phyloP scores from a whole-genome alignment of 805 yeast species.

The Lipomyces orientalis region DNA sequence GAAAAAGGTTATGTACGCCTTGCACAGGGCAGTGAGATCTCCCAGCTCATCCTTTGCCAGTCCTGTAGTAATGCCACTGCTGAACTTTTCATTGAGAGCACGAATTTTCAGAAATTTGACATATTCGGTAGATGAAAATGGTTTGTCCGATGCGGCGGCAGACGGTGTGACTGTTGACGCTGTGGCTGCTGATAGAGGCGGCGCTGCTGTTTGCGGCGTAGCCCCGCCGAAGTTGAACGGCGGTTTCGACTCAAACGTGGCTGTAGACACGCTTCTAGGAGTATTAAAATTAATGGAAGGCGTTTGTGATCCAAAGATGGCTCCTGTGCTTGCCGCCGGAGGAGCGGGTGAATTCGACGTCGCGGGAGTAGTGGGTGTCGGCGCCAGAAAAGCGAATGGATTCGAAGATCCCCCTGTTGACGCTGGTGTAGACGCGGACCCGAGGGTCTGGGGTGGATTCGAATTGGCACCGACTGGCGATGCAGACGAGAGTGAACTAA shows the following conservation, averaged over 20 bases:
- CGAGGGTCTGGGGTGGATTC: background rate
- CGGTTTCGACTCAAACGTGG: slow-evolving; percentile 8
- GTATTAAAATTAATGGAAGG: background rate
- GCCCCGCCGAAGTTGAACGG: background rate
- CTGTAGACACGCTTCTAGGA: background rate
- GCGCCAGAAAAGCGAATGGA: background rate
- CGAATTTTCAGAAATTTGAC: slow-evolving; percentile 37
- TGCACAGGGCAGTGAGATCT: slow-evolving; percentile 23
- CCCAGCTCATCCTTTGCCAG: slow-evolving; percentile 35
- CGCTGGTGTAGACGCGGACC: background rate
- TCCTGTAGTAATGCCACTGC: slow-evolving; percentile 18
- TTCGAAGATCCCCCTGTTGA: background rate
- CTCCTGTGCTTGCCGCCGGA: slow-evolving; percentile 9
- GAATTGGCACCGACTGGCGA: background rate
- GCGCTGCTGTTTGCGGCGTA: background rate
- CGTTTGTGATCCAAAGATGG: slow-evolving; percentile 3
- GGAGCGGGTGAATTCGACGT: slow-evolving; percentile 12
- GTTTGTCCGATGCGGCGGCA: slow-evolving; percentile 3
- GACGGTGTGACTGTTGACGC: slow-evolving; percentile 11
- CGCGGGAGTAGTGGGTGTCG: background rate
- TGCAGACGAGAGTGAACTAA: background rate
- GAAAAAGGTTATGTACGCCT: slow-evolving; percentile 27
- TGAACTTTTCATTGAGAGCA: slow-evolving; percentile 36
- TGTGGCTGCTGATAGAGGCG: slow-evolving; percentile 4
- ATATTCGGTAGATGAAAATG: slow-evolving; percentile 27